Conservation (phyloP, 108 stramenopile species). For the Skeletonema marinoi region DNA sequence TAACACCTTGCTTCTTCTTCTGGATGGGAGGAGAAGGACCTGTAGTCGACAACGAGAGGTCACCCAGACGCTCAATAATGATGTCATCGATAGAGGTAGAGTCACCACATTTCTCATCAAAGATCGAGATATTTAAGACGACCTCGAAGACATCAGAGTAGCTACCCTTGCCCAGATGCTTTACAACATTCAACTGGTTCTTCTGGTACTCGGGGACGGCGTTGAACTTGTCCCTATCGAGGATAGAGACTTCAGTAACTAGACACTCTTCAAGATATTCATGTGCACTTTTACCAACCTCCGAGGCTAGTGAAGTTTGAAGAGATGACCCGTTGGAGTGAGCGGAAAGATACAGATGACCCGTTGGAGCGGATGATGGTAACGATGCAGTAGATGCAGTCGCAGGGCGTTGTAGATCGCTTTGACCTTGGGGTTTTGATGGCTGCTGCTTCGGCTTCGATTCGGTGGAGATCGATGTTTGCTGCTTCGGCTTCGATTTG, state of each 20-base stretch:
- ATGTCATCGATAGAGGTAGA: not conserved
- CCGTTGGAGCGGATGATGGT: not conserved
- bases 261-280: not conserved
- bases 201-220: conserved; percentile 1
- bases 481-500: not conserved
- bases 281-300: conserved; percentile 1
- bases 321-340: not conserved
- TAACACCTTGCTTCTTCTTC: not conserved
- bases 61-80: not conserved
- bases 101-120: not conserved
- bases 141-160: conserved; percentile 7
- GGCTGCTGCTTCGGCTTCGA: not conserved
- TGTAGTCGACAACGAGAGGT: not conserved
- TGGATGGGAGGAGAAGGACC: not conserved
- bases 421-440: not conserved
- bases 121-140: not conserved
- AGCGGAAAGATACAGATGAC: not conserved
- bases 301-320: not conserved
- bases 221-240: not conserved
- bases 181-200: not conserved
- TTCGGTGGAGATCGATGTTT: not conserved
- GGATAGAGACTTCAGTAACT: not conserved
- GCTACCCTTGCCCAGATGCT: conserved; percentile 1
- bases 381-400: not conserved
- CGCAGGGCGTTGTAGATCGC: not conserved